A percentile compares a stretch with the other conserved stretches of the same genome.
phyloP scores from a whole-genome alignment of 2,329 filamentous ascomycete genomes.

The Rhynchosporium secalis region DNA sequence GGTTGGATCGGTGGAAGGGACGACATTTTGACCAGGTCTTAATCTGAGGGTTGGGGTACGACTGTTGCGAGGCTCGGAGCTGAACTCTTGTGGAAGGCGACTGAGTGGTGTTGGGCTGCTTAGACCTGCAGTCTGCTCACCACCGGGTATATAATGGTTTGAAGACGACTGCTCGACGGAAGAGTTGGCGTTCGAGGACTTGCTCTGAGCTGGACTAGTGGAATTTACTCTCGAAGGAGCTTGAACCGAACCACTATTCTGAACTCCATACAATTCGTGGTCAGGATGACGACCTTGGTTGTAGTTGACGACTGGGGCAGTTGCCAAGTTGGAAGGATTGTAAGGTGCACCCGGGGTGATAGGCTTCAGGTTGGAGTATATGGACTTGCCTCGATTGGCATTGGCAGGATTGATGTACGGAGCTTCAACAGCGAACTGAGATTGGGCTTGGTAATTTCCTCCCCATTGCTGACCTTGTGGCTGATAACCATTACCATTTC shows the following conservation, averaged over 20 bases:
- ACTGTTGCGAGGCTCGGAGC: slow-evolving; percentile 24
- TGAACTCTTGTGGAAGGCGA: slow-evolving; percentile 20
- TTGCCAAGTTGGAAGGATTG: slow-evolving; percentile 15
- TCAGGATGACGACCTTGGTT: slow-evolving; percentile 2
- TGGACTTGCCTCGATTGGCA: slow-evolving; percentile 21
- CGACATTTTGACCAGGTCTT: slow-evolving; percentile 27
- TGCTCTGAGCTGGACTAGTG: slow-evolving; percentile 10
- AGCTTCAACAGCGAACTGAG: slow-evolving; percentile 10
- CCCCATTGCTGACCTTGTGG: slow-evolving; percentile 11
- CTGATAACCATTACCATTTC: background rate
- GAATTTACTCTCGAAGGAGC: slow-evolving; percentile 12
- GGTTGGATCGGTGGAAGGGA: slow-evolving; percentile 22
- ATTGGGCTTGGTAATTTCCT: slow-evolving; percentile 6
- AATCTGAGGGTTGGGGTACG: slow-evolving; percentile 30
- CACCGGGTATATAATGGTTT: slow-evolving; percentile 1
- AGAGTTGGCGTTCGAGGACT: slow-evolving; percentile 12
- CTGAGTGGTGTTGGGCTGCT: slow-evolving; percentile 24
- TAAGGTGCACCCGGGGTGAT: background rate
- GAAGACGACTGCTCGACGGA: slow-evolving; percentile 5
- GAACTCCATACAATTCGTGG: background rate
- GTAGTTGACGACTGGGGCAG: slow-evolving; percentile 14
- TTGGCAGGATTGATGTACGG: slow-evolving; percentile 14
- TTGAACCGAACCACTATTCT: slow-evolving; percentile 9
- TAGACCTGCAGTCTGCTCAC: background rate
- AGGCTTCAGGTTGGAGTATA: background rate